Evolutionary conservation across 441 rosid genomes (phyloP).

Genomic region (Euphorbia corollata): DNA sequence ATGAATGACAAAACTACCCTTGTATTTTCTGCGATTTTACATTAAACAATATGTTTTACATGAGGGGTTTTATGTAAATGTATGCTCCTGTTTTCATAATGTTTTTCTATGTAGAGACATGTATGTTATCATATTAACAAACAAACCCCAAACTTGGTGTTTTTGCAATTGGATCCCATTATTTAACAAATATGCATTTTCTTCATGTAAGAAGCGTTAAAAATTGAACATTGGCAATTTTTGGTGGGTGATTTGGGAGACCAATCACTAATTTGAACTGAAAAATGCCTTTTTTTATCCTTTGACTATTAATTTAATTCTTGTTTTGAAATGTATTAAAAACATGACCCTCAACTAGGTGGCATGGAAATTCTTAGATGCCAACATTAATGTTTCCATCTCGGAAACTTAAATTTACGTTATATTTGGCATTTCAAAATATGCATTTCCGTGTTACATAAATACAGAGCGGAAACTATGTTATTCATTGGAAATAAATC

Average conservation of each 20-base stretch:
- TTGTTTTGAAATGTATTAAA: not conserved
- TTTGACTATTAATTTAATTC: not conserved
- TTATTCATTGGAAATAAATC: too few relatives aligned
- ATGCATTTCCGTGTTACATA: too few relatives aligned
- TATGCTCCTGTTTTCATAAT: not conserved
- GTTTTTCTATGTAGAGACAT: conserved; percentile 8
- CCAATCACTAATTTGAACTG: not conserved
- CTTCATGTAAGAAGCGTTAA: not conserved
- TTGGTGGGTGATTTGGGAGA: not conserved
- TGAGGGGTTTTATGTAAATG: conserved; percentile 21
- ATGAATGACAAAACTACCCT: conserved; percentile 11
- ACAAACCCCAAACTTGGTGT: not conserved
- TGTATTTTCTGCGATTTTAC: not conserved
- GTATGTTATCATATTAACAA: not conserved
- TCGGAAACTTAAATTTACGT: too few relatives aligned
- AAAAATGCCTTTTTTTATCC: not conserved
- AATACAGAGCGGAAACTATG: too few relatives aligned
- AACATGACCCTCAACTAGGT: too few relatives aligned
- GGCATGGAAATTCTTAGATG: too few relatives aligned
- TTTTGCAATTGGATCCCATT: not conserved
- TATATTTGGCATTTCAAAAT: too few relatives aligned
- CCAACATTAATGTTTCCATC: too few relatives aligned
- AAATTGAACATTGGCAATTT: not conserved
- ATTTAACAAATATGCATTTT: not conserved
- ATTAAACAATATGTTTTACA: too few relatives aligned